phyloP scores from a whole-genome alignment of 1,284 basidiomycete species.

The Rhodotorula glutinis region DNA sequence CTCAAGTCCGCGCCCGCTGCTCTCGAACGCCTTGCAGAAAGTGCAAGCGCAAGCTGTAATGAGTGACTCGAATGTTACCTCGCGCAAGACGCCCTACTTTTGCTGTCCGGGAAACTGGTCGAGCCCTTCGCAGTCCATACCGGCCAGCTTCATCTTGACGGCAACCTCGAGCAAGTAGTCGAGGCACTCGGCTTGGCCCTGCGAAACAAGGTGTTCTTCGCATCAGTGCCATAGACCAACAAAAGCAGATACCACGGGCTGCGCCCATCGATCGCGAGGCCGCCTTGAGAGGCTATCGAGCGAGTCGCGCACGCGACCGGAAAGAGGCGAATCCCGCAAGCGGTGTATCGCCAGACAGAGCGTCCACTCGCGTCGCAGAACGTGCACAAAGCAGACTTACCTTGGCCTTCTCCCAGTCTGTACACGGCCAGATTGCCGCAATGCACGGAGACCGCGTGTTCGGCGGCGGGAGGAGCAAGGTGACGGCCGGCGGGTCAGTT shows the following conservation, averaged over 20 bases:
- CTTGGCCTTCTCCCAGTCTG: slow-evolving; percentile 82
- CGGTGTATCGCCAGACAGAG: not conserved
- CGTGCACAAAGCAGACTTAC: slow-evolving; percentile 49
- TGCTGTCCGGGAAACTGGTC: slow-evolving; percentile 4
- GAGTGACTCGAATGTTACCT: too few relatives aligned
- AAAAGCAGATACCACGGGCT: too few relatives aligned
- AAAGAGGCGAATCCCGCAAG: too few relatives aligned
- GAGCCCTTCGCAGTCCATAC: slow-evolving; percentile 34
- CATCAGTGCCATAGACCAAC: slow-evolving; percentile 1
- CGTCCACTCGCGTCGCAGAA: not conserved
- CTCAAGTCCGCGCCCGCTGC: too few relatives aligned
- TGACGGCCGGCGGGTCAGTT: too few relatives aligned
- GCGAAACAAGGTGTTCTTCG: not conserved
- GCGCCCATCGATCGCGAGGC: too few relatives aligned
- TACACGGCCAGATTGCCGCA: slow-evolving; percentile 27
- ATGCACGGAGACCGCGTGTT: not conserved
- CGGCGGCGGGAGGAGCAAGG: not conserved
- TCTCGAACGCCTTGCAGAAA: too few relatives aligned
- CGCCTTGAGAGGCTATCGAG: too few relatives aligned
- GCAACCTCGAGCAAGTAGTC: slow-evolving; percentile 83
- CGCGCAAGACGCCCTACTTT: too few relatives aligned
- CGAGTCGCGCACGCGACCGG: too few relatives aligned
- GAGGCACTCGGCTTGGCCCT: slow-evolving; percentile 59
- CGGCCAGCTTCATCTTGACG: slow-evolving; percentile 63
- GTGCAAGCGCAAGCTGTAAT: too few relatives aligned